Evolutionary conservation across 768 basidiomycete species (phyloP), one percentile per base, ranked within the genome.

Genomic region (Royoungia palumana): DNA sequence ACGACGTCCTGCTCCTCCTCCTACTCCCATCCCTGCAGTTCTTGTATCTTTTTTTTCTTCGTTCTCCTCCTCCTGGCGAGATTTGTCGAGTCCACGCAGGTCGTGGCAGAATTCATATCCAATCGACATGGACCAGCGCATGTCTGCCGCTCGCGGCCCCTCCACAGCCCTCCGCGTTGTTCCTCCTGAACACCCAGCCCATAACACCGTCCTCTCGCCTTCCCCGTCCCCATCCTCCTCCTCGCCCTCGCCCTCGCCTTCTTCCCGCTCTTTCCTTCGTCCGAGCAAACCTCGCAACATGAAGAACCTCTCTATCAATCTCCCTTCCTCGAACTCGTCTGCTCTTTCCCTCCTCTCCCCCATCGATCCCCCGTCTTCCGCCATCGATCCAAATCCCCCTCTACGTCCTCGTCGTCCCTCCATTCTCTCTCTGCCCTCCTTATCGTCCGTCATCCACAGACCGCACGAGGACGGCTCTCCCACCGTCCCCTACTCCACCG

Each of bases 231-330:
- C 78, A 54, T 75, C 79, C 51, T 71, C 79, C 13, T 51, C 73
- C 45, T 77, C 76, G 51, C 80, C 84, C 75, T 39, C 77, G 79
- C 61, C 72, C 65, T 53, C 75, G 37, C 77, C 80, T 61, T 72
- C 67, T 53, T 45, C 44, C n/a, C 28, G 10, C 13, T 28, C 12
- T 2, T 28, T 12, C 12, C 28, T 12, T 12, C 28, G 1, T 28
- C 45, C 72, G 72, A 45, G 69, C 76, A 24, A 63, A 32, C 32
- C 72, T 52, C 76, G 82, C 66, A 89, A 89, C 65, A 81, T 85
- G 78, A 90, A 89, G 75, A 81, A 82, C 54, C 70, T 89, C 8
- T 89, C 85, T 24, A 78, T 89, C 43, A 77, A 78, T 47, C 77
- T 87, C 24, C 77, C 83, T 11, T 81, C 82, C 6, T 75, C 81